Conservation (phyloP, 2,329 filamentous ascomycete species). For the Botrytis cinerea region DNA sequence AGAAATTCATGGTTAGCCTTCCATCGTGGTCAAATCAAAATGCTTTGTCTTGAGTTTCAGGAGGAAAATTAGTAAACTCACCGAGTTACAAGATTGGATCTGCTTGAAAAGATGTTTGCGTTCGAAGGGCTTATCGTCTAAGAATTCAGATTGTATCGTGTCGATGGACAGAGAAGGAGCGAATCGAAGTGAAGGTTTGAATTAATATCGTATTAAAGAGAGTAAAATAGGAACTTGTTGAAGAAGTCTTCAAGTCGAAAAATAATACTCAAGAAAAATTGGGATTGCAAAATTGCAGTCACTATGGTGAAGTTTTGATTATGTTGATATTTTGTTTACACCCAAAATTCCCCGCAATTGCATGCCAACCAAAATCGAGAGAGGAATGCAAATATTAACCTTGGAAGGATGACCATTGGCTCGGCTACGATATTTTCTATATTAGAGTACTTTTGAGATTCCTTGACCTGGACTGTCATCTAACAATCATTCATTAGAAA, state of each 20-base stretch:
- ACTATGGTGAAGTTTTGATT: constrained; percentile 14
- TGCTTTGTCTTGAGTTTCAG: not conserved
- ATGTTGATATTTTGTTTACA: constrained; percentile 26
- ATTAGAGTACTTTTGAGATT: not conserved
- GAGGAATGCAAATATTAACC: constrained; percentile 19
- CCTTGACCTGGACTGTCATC: not conserved
- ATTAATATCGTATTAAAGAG: not conserved
- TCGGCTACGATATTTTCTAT: not conserved
- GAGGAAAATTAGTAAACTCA: not conserved
- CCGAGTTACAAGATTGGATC: not conserved
- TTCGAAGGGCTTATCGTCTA: not conserved
- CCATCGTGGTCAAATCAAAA: not conserved
- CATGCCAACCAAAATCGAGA: constrained; percentile 5
- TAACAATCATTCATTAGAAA: not conserved
- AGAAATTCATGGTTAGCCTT: not conserved
- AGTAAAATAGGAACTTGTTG: not conserved
- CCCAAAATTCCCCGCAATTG: constrained; percentile 12
- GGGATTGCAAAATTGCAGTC: not conserved
- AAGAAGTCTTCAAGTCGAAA: not conserved
- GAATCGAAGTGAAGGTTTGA: not conserved
- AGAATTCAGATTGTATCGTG: constrained; percentile 7
- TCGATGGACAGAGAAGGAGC: constrained; percentile 17
- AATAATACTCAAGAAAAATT: not conserved
- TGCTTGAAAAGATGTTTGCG: not conserved
- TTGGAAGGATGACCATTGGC: not conserved